Conservation (phyloP, 148 eudicot genomes). For the Cornus florida region DNA sequence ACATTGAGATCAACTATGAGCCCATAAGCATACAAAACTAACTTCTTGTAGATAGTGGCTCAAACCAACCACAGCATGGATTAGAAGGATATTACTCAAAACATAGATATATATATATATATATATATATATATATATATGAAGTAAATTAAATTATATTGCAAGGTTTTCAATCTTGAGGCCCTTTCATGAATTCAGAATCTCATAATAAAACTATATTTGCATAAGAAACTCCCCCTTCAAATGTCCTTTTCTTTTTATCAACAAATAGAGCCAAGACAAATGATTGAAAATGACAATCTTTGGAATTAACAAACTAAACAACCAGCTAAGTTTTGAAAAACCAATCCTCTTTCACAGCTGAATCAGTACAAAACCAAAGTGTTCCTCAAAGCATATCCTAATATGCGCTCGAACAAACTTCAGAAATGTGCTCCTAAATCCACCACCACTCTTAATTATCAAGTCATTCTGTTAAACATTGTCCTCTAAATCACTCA, state of each 20-base stretch:
- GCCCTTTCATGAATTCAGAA: no score
- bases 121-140: no score
- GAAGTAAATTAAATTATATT: no score
- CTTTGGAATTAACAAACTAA: background rate
- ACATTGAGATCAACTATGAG: background rate
- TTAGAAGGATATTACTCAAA: no score
- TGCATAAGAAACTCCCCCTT: background rate
- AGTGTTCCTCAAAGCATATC: constrained; percentile 1
- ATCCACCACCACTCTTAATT: background rate
- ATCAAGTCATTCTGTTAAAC: no score
- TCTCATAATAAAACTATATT: background rate
- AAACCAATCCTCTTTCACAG: background rate
- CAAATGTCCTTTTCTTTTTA: background rate
- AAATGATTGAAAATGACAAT: background rate
- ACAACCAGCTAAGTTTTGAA: background rate
- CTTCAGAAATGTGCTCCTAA: background rate
- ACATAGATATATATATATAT: no score
- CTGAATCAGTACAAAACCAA: background rate
- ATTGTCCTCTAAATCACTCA: no score
- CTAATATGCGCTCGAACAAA: constrained; percentile 10
- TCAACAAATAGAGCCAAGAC: background rate
- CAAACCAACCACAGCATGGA: no score
- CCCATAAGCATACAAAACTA: background rate
- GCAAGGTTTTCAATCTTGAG: no score
- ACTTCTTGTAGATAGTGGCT: background rate